Evolutionary conservation across 2,329 filamentous ascomycete species (phyloP).

Genomic region (Aspergillus calidoustus): DNA sequence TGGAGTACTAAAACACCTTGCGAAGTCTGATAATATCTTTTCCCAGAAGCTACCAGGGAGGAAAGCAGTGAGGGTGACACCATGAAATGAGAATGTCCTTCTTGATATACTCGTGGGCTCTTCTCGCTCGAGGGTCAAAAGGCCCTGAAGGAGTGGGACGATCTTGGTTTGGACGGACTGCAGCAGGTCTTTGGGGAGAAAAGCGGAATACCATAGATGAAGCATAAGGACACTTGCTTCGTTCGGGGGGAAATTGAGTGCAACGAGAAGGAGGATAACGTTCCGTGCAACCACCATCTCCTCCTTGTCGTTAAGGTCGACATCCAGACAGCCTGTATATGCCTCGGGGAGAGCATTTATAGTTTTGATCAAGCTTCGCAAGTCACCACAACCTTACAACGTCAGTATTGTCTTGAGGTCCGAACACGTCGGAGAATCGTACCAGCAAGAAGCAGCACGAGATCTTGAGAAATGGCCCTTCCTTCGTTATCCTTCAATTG

Average conservation of each 20-base stretch:
- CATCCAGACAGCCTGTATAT: slow-evolving; percentile 30
- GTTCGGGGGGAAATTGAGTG: slow-evolving; percentile 25
- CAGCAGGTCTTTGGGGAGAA: slow-evolving; percentile 32
- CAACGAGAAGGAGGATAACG: slow-evolving; percentile 45
- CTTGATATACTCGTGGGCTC: no score
- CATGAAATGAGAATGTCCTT: no score
- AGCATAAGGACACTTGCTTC: slow-evolving; percentile 41
- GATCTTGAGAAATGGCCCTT: slow-evolving; percentile 20
- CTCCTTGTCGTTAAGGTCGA: slow-evolving; percentile 49
- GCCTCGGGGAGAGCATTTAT: slow-evolving; percentile 37
- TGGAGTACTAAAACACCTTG: no score
- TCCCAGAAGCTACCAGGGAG: no score
- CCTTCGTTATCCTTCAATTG: slow-evolving; percentile 38
- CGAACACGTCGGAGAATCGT: slow-evolving; percentile 1
- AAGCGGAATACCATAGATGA: slow-evolving; percentile 54
- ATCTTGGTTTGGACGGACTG: slow-evolving; percentile 29
- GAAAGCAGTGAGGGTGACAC: no score
- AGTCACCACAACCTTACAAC: slow-evolving; percentile 49
- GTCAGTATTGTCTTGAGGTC: neutral
- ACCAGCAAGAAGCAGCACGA: slow-evolving; percentile 44
- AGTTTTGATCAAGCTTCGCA: slow-evolving; percentile 50
- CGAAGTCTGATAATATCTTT: no score
- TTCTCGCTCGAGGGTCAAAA: slow-evolving; percentile 15
- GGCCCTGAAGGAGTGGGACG: slow-evolving; percentile 37
- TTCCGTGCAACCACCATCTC: slow-evolving; percentile 47